Conservation (phyloP, 78 protist species). For the Thecamonas trahens region DNA sequence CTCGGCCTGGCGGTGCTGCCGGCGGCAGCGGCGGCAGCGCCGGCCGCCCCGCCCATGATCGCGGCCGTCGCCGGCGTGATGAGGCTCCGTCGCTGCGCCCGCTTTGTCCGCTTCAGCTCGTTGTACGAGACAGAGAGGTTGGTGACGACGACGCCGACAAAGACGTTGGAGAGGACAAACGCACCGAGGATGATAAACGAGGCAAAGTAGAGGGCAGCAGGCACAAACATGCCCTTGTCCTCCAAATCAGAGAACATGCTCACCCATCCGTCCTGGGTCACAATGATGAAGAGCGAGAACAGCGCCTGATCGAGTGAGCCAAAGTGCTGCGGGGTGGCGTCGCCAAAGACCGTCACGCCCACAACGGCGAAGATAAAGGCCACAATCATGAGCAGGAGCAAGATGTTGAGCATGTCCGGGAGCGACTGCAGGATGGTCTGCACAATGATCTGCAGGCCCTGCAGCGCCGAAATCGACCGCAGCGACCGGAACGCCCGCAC, state of each 20-base stretch:
- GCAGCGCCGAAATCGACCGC: slow-evolving; percentile 4
- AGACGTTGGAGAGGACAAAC: slow-evolving; percentile 5
- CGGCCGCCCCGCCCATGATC: no score
- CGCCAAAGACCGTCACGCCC: slow-evolving; percentile 14
- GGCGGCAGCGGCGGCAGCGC: no score
- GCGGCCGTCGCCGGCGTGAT: no score
- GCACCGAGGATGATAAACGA: slow-evolving; percentile 7
- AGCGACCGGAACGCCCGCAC: slow-evolving; percentile 20
- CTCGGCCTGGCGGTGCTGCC: no score
- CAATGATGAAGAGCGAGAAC: slow-evolving; percentile 1
- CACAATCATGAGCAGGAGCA: background rate
- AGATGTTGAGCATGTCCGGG: slow-evolving; percentile 17
- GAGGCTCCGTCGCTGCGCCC: background rate
- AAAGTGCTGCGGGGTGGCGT: slow-evolving; percentile 5
- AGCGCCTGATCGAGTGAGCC: background rate
- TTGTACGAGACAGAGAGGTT: background rate
- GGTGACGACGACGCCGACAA: slow-evolving; percentile 11
- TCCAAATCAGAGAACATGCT: background rate
- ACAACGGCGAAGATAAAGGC: slow-evolving; percentile 10
- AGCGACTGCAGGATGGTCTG: background rate
- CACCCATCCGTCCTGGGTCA: slow-evolving; percentile 24
- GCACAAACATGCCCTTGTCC: background rate
- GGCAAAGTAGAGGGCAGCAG: background rate
- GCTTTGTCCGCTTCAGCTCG: background rate
- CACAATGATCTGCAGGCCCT: slow-evolving; percentile 18